Evolutionary conservation across 768 basidiomycete genomes (phyloP).

Genomic region (Rickenella mellea): DNA sequence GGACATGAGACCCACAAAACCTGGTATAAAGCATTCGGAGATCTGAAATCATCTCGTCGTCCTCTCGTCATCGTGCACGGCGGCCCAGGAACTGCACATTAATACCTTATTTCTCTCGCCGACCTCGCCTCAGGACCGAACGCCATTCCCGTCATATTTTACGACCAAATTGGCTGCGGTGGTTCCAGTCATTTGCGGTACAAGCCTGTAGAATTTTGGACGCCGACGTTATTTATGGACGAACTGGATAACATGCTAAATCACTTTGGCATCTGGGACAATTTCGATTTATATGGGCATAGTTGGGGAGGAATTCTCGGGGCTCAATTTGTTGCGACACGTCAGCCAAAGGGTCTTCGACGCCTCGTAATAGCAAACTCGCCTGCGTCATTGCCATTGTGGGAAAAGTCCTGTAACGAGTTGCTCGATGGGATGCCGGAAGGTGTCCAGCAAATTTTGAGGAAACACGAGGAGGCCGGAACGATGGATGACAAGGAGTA

Average conservation of each 20-base stretch:
- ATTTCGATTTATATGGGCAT: constrained; percentile 8
- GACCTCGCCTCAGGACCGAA: constrained; percentile 3
- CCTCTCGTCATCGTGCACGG: constrained; percentile 10
- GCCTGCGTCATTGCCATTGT: constrained; percentile 20
- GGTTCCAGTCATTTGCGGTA: constrained; percentile 10
- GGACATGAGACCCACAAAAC: constrained; percentile 32
- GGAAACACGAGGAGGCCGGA: constrained; percentile 19
- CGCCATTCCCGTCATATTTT: constrained; percentile 10
- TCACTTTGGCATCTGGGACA: constrained; percentile 7
- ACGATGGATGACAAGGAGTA: constrained; percentile 23
- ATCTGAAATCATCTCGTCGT: constrained; percentile 17
- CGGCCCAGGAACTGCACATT: constrained; percentile 6
- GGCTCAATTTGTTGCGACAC: constrained; percentile 7
- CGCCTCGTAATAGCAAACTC: constrained; percentile 20
- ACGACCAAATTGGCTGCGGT: constrained; percentile 12
- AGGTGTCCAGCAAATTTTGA: constrained; percentile 21
- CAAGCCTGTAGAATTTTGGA: constrained; percentile 12
- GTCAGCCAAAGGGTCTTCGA: constrained; percentile 22
- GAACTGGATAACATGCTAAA: constrained; percentile 13
- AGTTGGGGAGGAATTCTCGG: constrained; percentile 12
- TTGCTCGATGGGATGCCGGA: constrained; percentile 20
- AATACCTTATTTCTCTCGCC: constrained; percentile 6
- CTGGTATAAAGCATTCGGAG: constrained; percentile 42
- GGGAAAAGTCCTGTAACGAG: constrained; percentile 14
- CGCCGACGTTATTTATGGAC: constrained; percentile 7